Conservation (phyloP, 768 basidiomycete species). For the Boletus insuetus region DNA sequence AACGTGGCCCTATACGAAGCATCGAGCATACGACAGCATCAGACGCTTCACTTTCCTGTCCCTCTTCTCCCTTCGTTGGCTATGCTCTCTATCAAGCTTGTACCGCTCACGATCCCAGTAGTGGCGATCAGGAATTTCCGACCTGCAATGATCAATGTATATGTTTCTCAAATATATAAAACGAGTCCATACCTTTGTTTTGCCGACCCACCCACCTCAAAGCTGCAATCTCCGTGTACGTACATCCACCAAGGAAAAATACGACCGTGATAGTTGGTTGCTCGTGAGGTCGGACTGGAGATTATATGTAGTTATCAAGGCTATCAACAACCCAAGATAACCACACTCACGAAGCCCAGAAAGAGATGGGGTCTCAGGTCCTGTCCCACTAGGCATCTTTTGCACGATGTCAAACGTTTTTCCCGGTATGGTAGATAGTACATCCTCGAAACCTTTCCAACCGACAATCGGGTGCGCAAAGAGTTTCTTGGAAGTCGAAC, state of each 20-base stretch:
- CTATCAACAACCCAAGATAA: neutral
- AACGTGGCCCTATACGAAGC: neutral
- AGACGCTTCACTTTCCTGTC: conserved; percentile 39
- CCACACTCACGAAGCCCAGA: conserved; percentile 35
- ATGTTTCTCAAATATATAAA: neutral
- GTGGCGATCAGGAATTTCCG: conserved; percentile 88
- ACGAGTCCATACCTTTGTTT: conserved; percentile 59
- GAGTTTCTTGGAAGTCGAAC: conserved; percentile 46
- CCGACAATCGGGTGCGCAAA: conserved; percentile 91
- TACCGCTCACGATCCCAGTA: conserved; percentile 85
- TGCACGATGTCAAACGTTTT: conserved; percentile 78
- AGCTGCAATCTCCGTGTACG: conserved; percentile 95
- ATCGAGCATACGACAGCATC: conserved; percentile 17
- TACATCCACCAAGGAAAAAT: conserved; percentile 96
- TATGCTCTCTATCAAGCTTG: conserved; percentile 66
- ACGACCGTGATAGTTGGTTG: conserved; percentile 81
- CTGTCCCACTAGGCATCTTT: conserved; percentile 33
- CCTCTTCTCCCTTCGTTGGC: conserved; percentile 39
- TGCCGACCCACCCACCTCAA: conserved; percentile 89
- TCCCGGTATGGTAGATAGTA: conserved; percentile 78
- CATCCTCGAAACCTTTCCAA: conserved; percentile 98
- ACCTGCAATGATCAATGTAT: conserved; percentile 44
- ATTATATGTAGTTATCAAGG: neutral
- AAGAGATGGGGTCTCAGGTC: conserved; percentile 26
- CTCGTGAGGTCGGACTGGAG: conserved; percentile 49